Evolutionary conservation across 306 rosid species (phyloP), one percentile per base, ranked within the genome.

Genomic region (Quercus gilva): DNA sequence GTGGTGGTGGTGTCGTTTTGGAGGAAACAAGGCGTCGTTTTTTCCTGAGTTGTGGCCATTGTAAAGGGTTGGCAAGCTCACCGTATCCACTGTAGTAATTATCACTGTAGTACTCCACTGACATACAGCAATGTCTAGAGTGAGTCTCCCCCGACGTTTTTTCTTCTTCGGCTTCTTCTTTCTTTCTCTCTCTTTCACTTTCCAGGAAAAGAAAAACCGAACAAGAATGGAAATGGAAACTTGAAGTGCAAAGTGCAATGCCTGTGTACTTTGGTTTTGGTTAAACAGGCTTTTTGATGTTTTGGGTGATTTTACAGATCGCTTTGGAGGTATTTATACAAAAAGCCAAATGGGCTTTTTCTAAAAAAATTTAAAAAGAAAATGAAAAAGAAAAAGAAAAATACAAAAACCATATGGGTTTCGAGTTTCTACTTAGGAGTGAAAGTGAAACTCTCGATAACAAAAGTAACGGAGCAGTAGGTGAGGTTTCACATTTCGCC

Each of bases 21-120:
- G 72, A 63, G 13, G 77, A 81, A 85, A 74, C 85, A 85, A 69
- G 88, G 94, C 97, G 94, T 87, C 94, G 92, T 59, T 85, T 92
- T 90, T 90, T 90, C 88, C 97, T 84, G 91, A 92, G 88, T 78
- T 92, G 94, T 31, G 94, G 97, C 97, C 97, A 92, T 92, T 92
- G 97, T 23, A 85, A 78, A 77, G 97, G 97, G 79, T 92, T 92
- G 60, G 86, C 90, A 18, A 92, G 90, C 84, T 90, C 90, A 82
- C 86, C 87, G 90, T 76, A 87, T 81, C 88, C 79, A 65, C 86
- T 83, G 90, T 70, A 75, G 86, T 79, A 88, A 76, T 83, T 81
- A 19, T 76, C 91, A 84, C 84, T 85, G 91, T 81, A 87, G 81
- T 88, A 88, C 73, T 80, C 92, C 86, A 80, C 89, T 90, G 94